Evolutionary conservation across 179 eudicot species (phyloP), one percentile per base, ranked within the genome.

Genomic region (Corrigiola litoralis): DNA sequence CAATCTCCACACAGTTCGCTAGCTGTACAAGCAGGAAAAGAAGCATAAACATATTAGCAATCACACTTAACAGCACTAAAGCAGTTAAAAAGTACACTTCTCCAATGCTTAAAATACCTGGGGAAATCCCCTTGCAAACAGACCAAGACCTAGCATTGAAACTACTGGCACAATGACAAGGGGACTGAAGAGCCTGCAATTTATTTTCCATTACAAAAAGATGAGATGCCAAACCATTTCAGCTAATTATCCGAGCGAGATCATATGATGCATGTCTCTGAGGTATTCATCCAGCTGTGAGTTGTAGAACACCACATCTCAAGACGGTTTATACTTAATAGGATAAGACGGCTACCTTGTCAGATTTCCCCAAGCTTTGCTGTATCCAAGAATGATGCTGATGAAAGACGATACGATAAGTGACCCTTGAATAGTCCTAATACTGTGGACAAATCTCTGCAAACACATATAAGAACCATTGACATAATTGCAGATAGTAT

Each of bases 371-470:
- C 99, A 94, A n/a, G 61, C 80, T 70, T 71, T 77, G 66, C 94
- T 66, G 69, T 80, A 90, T 50, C 99, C 99, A 23, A 90, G 81
- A 61, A 94, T 61, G 41, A 94, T 94, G 79, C 83, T 84, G 47
- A 94, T 33, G 54, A 94, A 72, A 44, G 99, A 94, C 33, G 99
- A 94, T 29, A 90, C 87, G 29, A 94, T 90, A 31, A 94, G 65
- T 38, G 97, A 80, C 66, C 99, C 99, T 79, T 90, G 97, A 68
- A 90, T 80, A 31, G 95, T 82, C 80, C 97, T 84, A 73, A 90
- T 88, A 31, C 85, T 86, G 78, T 79, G 99, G 46, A 79, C 33
- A 66, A 94, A 94, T 72, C 94, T 94, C 99, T 94, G 70, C 72
- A 82, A 52, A 50, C 37, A 79, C 18, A 60, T n/a, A 21, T 29